A percentile compares a stretch with the other conserved stretches of the same genome.
These are phyloP conservation scores for Podaxis sp. DNA, from an alignment of 768 basidiomycete species.

Conservation along the genomic window DNA sequence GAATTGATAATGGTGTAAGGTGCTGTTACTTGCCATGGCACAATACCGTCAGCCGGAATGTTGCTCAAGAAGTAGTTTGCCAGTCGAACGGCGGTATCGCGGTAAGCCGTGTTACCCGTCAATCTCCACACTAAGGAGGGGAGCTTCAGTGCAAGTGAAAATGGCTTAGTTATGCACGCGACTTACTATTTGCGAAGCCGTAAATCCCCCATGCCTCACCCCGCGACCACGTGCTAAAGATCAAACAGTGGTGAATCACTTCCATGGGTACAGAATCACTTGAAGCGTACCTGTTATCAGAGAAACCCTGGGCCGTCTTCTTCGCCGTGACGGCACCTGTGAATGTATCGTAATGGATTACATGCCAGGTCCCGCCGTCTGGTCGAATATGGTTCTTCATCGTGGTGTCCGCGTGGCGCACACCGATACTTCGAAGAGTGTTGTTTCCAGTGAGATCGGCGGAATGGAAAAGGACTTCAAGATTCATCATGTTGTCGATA, in stretches of 20 bases:
- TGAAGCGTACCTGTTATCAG: conserved; percentile 33
- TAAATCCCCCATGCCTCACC: conserved; percentile 74
- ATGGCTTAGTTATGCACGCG: neutral
- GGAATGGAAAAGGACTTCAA: conserved; percentile 63
- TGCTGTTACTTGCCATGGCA: conserved; percentile 54
- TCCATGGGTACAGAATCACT: too few species aligned
- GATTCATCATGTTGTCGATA: conserved; percentile 81
- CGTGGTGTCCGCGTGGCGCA: conserved; percentile 63
- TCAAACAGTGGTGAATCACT: neutral
- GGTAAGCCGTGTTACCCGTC: conserved; percentile 48
- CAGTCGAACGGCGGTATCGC: conserved; percentile 56
- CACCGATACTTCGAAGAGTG: conserved; percentile 59
- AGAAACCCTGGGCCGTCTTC: conserved; percentile 60
- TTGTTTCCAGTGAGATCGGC: conserved; percentile 57
- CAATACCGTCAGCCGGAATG: conserved; percentile 57
- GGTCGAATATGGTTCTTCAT: conserved; percentile 63
- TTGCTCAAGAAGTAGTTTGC: conserved; percentile 60
- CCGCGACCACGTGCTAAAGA: conserved; percentile 65
- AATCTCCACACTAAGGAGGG: conserved; percentile 51
- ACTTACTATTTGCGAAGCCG: conserved; percentile 67
- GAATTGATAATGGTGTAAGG: neutral
- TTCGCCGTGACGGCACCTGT: conserved; percentile 59
- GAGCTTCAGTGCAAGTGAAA: neutral
- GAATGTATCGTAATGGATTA: conserved; percentile 64
- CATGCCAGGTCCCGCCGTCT: conserved; percentile 65